Base-by-base conservation (phyloP, 164 flowering plant species). In the Vitis riparia region DNA sequence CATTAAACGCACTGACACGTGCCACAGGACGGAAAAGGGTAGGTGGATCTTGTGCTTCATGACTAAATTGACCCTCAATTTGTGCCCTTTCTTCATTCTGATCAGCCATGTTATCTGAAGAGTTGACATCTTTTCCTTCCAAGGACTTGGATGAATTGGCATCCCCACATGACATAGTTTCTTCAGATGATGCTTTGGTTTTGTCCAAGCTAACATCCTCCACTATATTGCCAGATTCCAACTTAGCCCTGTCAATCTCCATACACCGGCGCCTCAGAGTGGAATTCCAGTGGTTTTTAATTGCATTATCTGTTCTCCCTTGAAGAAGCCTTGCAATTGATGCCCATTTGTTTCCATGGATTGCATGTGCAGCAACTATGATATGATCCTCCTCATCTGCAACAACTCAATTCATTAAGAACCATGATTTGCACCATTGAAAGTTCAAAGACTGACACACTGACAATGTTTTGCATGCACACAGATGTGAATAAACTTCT, bases 271-370 rank as follows among this genome's bases (percentile, higher is more conserved):
- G 92, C 77, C 88, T 82, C 64, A 92, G 77, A 14, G 94, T 92
- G 56, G 97, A 94, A 78, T 94, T 94, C 98, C 98, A 94, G 78
- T 92, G 98, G 66, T 92, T 94, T 73, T 94, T 94, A 47, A 92
- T 92, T 5, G 97, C 89, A 75, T 94, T 94, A 62, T 92, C 98
- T 27, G 97, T 94, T 82, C 97, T 86, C 29, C 98, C 98, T 6
- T 85, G 91, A 29, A 94, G 68, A 53, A 92, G 86, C 83, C 84
- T 85, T 12, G 97, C 94, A 60, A 94, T 91, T 15, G 80, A 71
- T 14, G 98, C 94, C 98, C 98, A 94, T 79, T 85, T 92, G 80
- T 92, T 92, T 62, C 98, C 98, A 80, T 94, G 97, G 59, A 85
- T 74, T 32, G 90, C 88, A 80, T 94, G 97, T 19, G 97, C 94